Evolutionary conservation across 1,139 yeast species (phyloP), one percentile per base, ranked within the genome.

Genomic region (Saccharomyces pastorianus): DNA sequence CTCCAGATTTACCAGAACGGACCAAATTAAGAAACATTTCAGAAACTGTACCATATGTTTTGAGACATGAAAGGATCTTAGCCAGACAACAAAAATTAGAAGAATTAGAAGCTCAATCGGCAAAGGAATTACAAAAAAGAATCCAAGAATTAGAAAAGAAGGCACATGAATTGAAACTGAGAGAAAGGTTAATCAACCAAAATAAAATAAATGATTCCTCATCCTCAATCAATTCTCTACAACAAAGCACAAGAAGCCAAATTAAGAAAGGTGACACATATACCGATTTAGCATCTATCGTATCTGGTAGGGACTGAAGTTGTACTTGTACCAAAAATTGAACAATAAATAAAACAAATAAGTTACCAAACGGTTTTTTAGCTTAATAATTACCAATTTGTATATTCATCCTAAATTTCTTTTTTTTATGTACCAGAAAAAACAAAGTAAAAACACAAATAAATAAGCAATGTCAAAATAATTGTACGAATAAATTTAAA

Each of bases 1-100:
- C 42, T 38, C 13, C 42, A 11, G 27, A 17, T 5, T 27, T 73
- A 13, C 84, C 84, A 6, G 86, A 85, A 64, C 79, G 88, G 58
- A 78, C 77, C 61, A 88, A 85, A 69, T 74, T 86, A 61, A 78
- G 95, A 67, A 86, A 83, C 67, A 82, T 86, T 54, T 83, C 90
- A 41, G 93, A 85, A 66, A 86, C 93, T 1, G 88, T 86, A 32
- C 95, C 95, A 34, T 86, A 86, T 61, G 86, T 85, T 41, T 74
- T 86, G 59, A 80, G 88, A 66, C 93, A 86, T 67, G 91, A 86
- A 68, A 78, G 87, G 57, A 78, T 85, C 54, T 73, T 83, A 61
- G 85, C 85, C 56, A 83, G 88, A 69, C 91, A 86, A 65, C 88
- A 83, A 56, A 85, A 84, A 70, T 73, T 86, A 57, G 91, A 86